Base-by-base conservation (phyloP, 371 early-diverging fungal genomes). In the Catenaria anguillulae region DNA sequence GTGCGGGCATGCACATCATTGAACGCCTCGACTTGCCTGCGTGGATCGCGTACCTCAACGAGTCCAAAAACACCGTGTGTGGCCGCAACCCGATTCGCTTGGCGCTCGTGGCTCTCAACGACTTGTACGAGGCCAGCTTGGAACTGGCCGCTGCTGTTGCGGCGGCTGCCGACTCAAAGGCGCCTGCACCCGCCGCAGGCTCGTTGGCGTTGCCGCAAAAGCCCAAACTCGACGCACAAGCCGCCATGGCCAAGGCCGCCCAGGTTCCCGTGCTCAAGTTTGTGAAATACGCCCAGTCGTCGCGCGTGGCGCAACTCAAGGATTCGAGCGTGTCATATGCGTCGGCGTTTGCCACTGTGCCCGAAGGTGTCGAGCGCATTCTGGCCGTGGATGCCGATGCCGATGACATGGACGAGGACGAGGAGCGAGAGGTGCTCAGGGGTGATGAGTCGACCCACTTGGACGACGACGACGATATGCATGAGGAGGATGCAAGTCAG, bases 21-120 rank as follows among this genome's bases (percentile, higher is more conserved):
- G 87, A 86, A 52, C 66, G 63, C 0, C 54, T 83, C 36, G 77
- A 80, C 62, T 79, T 81, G 60, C 64, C 60, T 0, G 75, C 61
- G 2, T 94, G 92, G 68, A 66, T 69, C 17, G 60, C 66, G 26
- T 94, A 96, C 67, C 69, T 94, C 31, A 61, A 70, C 13, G 64
- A 67, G 37, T 92, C 95, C 0, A 67, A 75, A 12, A 96, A 96
- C 67, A 96, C 94, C 0, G 91, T 96, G 56, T 96, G 97, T 71
- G 93, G 93, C 12, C 74, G 93, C 31, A 89, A 92, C 67, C 93
- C 96, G 0, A 89, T 95, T 55, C 81, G 80, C 1, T 84, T 95
- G 10, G 70, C 92, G 35, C 60, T 93, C 69, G 81, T 81, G 26
- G 84, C 87, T 0, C 42, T 89, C 34, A 70, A 75, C 50, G 56